Conservation (phyloP, 2,329 filamentous ascomycete species). For the Zasmidium cellare region DNA sequence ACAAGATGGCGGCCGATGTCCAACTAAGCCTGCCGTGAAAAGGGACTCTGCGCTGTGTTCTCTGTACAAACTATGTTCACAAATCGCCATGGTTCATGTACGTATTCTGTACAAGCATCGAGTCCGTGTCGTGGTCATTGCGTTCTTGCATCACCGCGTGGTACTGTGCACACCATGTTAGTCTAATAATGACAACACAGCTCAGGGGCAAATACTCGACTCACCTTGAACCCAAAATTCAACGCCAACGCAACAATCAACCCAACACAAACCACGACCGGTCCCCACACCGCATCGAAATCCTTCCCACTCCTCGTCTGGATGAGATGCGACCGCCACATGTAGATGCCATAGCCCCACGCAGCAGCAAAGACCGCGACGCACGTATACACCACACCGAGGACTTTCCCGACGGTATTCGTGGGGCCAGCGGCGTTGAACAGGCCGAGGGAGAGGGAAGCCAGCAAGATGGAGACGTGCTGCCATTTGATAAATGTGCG, state of each 20-base stretch:
- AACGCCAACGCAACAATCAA: conserved; percentile 75
- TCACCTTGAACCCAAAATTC: conserved; percentile 80
- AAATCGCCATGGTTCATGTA: conserved; percentile 8
- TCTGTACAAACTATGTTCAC: conserved; percentile 1
- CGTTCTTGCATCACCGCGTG: conserved; percentile 21
- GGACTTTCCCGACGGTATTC: conserved; percentile 71
- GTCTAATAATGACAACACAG: too few relatives aligned
- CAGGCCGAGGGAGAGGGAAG: conserved; percentile 76
- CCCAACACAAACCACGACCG: conserved; percentile 77
- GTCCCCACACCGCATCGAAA: conserved; percentile 86
- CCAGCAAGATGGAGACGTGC: conserved; percentile 86
- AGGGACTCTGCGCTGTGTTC: background rate
- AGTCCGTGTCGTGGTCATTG: conserved; percentile 4
- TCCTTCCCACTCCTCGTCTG: conserved; percentile 82
- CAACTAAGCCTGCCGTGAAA: background rate
- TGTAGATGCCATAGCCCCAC: conserved; percentile 88
- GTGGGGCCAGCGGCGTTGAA: conserved; percentile 81
- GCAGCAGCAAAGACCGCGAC: conserved; percentile 80
- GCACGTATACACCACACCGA: conserved; percentile 80
- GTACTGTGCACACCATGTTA: conserved; percentile 16
- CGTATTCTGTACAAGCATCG: conserved; percentile 3
- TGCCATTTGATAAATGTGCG: conserved; percentile 99
- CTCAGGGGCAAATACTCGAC: too few relatives aligned
- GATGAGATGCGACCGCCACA: conserved; percentile 75
- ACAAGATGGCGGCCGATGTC: background rate